Base-by-base conservation (phyloP, 345 rosid species). In the Crucihimalaya himalaica region DNA sequence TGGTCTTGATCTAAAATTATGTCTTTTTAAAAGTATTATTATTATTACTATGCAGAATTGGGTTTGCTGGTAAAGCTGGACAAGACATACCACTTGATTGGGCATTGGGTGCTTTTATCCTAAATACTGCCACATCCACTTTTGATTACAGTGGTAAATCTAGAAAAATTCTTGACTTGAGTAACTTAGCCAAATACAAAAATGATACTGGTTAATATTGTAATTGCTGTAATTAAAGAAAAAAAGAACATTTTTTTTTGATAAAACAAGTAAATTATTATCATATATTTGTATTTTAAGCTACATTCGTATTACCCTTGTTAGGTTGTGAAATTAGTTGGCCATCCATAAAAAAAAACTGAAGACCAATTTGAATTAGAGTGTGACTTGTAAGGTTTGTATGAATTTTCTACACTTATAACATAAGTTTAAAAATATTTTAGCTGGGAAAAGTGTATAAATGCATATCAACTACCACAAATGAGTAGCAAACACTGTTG, bases 101-200 rank as follows among this genome's bases (percentile, higher is more conserved):
- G 97, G 93, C 98, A 59, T 63, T 87, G 58, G 97, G 98, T 72
- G 95, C 97, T 66, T 94, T 89, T 83, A 89, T 94, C 78, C 78
- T 89, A 79, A 86, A 84, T 35, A 86, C 81, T 74, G 79, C 80
- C 2, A 54, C 56, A 25, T 1, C 63, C 46, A 47, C 39, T 62
- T 76, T 57, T 62, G 64, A 62, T 62, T 13, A 35, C 69, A 61
- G 12, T 60, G 73, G 79, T 60, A 75, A 32, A 68, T 75, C 69
- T 50, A 68, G 79, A 75, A 75, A 75, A 68, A 21, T 75, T 75
- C 68, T 74, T 67, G 68, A 46, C 16, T 75, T 42, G 39, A 73
- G 32, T 46, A 45, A 25, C 12, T 20, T 43, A 43, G 45, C 47
- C 29, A 48, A 13, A 25, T 50, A 18, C 68, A 61, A 50, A 37